Conservation (phyloP, 257 asterid species). For the Lycium barbarum region DNA sequence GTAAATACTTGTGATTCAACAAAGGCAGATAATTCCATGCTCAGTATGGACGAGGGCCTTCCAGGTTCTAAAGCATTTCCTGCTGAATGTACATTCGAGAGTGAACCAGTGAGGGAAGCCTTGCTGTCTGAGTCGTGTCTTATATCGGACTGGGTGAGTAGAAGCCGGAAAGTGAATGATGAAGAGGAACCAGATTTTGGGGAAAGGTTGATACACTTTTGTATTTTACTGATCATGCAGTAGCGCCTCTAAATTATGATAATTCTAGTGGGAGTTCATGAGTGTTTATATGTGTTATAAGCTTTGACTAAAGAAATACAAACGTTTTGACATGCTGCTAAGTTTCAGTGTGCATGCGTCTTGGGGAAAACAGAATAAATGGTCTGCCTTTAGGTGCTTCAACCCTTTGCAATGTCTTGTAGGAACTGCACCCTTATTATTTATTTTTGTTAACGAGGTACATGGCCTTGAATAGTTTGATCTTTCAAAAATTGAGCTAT, state of each 20-base stretch:
- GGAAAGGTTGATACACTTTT: slow-evolving; percentile 72
- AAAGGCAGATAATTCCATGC: slow-evolving; percentile 48
- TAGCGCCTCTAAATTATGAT: slow-evolving; percentile 9
- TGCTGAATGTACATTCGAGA: slow-evolving; percentile 47
- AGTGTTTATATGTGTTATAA: background rate
- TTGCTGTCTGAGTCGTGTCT: slow-evolving; percentile 86
- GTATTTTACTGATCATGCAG: slow-evolving; percentile 21
- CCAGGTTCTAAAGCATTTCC: slow-evolving; percentile 46
- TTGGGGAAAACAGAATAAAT: background rate
- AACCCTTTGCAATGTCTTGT: slow-evolving; percentile 10
- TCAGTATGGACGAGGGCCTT: slow-evolving; percentile 47
- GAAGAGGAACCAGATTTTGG: slow-evolving; percentile 89
- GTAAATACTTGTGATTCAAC: slow-evolving; percentile 48
- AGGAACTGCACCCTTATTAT: background rate
- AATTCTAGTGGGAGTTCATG: slow-evolving; percentile 5
- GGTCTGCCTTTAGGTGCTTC: slow-evolving; percentile 19
- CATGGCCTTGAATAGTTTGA: slow-evolving; percentile 7
- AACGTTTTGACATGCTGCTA: slow-evolving; percentile 1
- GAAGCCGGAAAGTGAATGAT: slow-evolving; percentile 49
- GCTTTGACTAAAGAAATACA: slow-evolving; percentile 21
- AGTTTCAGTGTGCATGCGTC: slow-evolving; percentile 23
- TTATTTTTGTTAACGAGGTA: background rate
- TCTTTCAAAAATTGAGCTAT: background rate
- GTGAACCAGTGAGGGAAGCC: slow-evolving; percentile 52
- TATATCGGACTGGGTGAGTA: slow-evolving; percentile 89